Conservation (phyloP, 2,329 filamentous ascomycete species). For the Colletotrichum falcatum region DNA sequence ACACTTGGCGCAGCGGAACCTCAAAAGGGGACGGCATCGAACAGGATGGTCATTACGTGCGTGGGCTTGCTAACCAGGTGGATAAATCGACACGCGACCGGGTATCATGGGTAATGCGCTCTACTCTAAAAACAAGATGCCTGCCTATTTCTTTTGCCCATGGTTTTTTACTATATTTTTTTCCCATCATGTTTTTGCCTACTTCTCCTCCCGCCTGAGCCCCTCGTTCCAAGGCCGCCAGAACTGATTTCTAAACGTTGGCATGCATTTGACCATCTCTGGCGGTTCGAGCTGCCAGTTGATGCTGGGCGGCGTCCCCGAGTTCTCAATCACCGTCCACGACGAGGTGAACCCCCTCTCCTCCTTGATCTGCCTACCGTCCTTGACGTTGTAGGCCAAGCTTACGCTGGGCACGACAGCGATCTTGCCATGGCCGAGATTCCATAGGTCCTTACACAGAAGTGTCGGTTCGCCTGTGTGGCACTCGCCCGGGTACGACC, state of each 20-base stretch:
- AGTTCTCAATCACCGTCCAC: conserved; percentile 34
- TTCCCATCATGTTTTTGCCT: not conserved
- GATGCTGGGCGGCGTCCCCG: conserved; percentile 49
- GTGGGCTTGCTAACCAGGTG: not conserved
- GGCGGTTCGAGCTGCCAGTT: conserved; percentile 60
- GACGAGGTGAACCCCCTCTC: conserved; percentile 59
- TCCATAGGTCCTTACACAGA: conserved; percentile 70
- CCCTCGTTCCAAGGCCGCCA: conserved; percentile 58
- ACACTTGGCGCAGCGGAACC: not conserved
- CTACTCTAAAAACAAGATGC: conserved; percentile 5
- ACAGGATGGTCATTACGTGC: not conserved
- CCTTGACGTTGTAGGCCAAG: conserved; percentile 64
- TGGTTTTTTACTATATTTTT: not conserved
- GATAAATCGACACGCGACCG: conserved; percentile 2
- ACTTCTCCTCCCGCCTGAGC: not conserved
- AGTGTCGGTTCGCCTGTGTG: conserved; percentile 66
- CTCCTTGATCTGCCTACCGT: conserved; percentile 59
- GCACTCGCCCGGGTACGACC: conserved; percentile 57
- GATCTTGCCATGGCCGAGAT: conserved; percentile 61
- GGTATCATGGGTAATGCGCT: conserved; percentile 19
- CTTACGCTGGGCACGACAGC: conserved; percentile 68
- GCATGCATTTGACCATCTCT: conserved; percentile 61
- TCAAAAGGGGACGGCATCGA: not conserved
- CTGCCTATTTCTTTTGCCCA: not conserved
- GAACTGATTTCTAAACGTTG: conserved; percentile 54